These are phyloP conservation scores for Noccaea bulbosa DNA, from an alignment of 345 rosid species.

Conservation along the genomic window DNA sequence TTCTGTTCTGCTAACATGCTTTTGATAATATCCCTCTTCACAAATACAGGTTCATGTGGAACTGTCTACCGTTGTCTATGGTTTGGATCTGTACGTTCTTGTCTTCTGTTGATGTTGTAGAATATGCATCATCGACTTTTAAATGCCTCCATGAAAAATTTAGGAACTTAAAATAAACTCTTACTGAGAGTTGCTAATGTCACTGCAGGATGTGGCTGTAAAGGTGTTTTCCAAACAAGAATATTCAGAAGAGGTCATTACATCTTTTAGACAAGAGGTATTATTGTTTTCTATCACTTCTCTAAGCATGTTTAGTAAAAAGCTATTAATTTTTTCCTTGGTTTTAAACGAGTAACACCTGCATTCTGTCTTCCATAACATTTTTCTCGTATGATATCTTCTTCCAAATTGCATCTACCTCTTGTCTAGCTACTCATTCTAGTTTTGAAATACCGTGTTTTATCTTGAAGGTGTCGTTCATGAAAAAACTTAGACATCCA, in stretches of 20 bases:
- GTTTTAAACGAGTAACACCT: neutral
- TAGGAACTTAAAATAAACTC: conserved; percentile 4
- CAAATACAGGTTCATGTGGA: conserved; percentile 84
- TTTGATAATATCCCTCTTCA: neutral
- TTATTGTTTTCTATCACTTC: conserved; percentile 8
- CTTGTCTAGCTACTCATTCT: conserved; percentile 13
- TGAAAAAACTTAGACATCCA: conserved; percentile 93
- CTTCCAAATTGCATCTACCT: neutral
- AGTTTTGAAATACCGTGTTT: conserved; percentile 6
- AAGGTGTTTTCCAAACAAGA: conserved; percentile 70
- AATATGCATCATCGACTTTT: neutral
- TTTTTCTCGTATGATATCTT: conserved; percentile 1
- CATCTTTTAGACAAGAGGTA: conserved; percentile 89
- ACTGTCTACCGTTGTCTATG: conserved; percentile 92
- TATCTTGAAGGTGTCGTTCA: conserved; percentile 68
- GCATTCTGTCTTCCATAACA: conserved; percentile 8
- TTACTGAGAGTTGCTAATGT: conserved; percentile 34
- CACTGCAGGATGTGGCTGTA: conserved; percentile 89
- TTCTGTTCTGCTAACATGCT: conserved; percentile 18
- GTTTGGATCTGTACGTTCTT: conserved; percentile 95
- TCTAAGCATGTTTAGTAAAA: neutral
- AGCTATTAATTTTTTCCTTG: neutral
- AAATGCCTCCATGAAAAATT: conserved; percentile 14
- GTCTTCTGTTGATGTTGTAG: conserved; percentile 38
- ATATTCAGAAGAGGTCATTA: conserved; percentile 50